Evolutionary conservation across 2,329 filamentous ascomycete species (phyloP).

Genomic region (Aspergillaceae sp.): DNA sequence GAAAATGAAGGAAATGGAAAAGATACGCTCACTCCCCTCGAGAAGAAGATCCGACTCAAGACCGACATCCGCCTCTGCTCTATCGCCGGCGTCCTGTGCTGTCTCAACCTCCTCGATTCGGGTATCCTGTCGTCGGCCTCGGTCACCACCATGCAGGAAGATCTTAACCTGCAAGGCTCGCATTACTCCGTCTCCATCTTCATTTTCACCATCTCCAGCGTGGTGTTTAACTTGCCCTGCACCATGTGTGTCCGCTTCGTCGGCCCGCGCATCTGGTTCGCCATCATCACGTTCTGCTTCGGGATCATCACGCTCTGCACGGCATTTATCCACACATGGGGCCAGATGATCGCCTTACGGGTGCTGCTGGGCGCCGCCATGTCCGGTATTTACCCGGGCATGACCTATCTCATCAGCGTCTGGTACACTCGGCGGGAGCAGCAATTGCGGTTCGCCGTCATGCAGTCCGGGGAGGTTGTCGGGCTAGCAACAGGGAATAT

Average conservation of each 20-base stretch:
- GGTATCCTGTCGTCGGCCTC: slow-evolving; percentile 62
- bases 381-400: slow-evolving; percentile 38
- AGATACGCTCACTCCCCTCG: slow-evolving; percentile 21
- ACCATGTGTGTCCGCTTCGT: slow-evolving; percentile 58
- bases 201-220: slow-evolving; percentile 62
- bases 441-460: slow-evolving; percentile 56
- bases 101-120: slow-evolving; percentile 60
- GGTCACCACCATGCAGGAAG: slow-evolving; percentile 58
- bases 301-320: slow-evolving; percentile 60
- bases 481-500: slow-evolving; percentile 58
- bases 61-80: slow-evolving; percentile 60
- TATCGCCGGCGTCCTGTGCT: slow-evolving; percentile 63
- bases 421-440: slow-evolving; percentile 59
- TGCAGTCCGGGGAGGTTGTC: slow-evolving; percentile 57
- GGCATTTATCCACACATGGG: slow-evolving; percentile 59
- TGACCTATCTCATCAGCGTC: slow-evolving; percentile 41
- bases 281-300: slow-evolving; percentile 51
- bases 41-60: slow-evolving; percentile 50
- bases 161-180: slow-evolving; percentile 56
- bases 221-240: slow-evolving; percentile 60
- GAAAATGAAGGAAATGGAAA: no score
- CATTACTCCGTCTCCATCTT: slow-evolving; percentile 63
- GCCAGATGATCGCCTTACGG: slow-evolving; percentile 59
- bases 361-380: slow-evolving; percentile 59
- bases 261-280: slow-evolving; percentile 57